Evolutionary conservation across 805 yeast genomes (phyloP).

Genomic region (Wickerhamiella spandovensis): DNA sequence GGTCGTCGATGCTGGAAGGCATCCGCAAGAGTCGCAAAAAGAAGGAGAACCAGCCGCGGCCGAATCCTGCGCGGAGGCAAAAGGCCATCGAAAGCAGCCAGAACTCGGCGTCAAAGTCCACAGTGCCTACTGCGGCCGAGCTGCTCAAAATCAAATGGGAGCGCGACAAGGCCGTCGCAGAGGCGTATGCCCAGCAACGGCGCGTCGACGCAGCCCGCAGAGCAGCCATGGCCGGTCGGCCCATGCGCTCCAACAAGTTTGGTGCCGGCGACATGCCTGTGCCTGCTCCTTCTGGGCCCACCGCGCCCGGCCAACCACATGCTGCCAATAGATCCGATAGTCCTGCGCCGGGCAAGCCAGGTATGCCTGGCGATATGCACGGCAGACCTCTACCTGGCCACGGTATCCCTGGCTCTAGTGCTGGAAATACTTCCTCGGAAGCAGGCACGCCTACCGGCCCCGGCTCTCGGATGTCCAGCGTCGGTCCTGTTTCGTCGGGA

Average conservation of each 20-base stretch:
- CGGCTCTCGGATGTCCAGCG: constrained; percentile 1
- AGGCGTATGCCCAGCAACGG: constrained; percentile 28
- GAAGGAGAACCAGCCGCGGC: constrained; percentile 63
- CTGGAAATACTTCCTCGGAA: neutral
- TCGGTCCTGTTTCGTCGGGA: neutral
- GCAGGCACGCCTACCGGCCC: neutral
- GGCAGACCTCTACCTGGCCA: neutral
- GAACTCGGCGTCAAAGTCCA: neutral
- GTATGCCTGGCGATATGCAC: too few relatives aligned
- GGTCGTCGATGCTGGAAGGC: constrained; percentile 97
- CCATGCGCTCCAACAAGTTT: neutral
- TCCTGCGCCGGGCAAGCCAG: neutral
- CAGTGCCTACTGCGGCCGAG: constrained; percentile 69
- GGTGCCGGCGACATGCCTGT: neutral
- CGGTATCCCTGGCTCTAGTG: neutral
- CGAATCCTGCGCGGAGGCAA: constrained; percentile 31
- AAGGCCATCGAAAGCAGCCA: constrained; percentile 20
- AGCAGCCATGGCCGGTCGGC: neutral
- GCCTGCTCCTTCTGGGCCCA: neutral
- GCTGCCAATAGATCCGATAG: neutral
- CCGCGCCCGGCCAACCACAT: neutral
- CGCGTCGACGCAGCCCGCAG: constrained; percentile 5
- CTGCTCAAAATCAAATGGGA: constrained; percentile 72
- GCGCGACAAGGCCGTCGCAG: constrained; percentile 73
- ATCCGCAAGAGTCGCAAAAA: constrained; percentile 81